Evolutionary conservation across 1,139 yeast genomes (phyloP), one percentile per base, ranked within the genome.

Genomic region (Candida neerlandica): DNA sequence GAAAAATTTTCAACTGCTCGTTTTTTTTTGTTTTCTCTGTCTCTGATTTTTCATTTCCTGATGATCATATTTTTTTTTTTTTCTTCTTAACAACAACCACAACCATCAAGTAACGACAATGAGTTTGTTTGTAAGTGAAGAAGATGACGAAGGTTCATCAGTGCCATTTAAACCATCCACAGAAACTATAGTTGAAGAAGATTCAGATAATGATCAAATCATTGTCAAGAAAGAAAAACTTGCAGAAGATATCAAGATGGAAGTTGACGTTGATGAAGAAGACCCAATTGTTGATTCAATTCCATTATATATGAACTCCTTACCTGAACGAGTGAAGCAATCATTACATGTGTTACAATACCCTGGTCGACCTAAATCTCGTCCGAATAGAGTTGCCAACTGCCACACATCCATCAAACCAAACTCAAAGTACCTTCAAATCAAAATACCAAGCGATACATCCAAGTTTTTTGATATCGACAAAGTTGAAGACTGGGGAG

Each of bases 201-300:
- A 50, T 12, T 18, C 27, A 4, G 15, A 19, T 27, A 50, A 50
- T 12, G 47, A 47, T 23, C 44, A 43, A 9, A 27, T 18, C 11
- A 41, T 44, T 26, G 6, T 26, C 30, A 45, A 30, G 43, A 35
- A 46, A 45, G 4, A 39, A 27, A 51, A 46, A 23, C 52, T 49
- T n/a, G 49, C 45, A 3, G 51, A 47, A 39, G 48, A 39, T 11
- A 46, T 44, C 18, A 5, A 32, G 7, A 38, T 38, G 5, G 30
- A 51, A 15, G 60, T 59, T 10, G 56, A 50, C 11, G 58, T 49
- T 15, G 67, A 60, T 16, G 79, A 74, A 0, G 89, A 84, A 35
- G 97, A 92, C 68, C 96, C 96, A 1, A 78, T 94, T 9, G 76
- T 91, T 1, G 78, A 82, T 45, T 89, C 89, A 45, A 80, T 89